phyloP scores from a whole-genome alignment of 495 filamentous ascomycete species.

The Trichoderma reesei region DNA sequence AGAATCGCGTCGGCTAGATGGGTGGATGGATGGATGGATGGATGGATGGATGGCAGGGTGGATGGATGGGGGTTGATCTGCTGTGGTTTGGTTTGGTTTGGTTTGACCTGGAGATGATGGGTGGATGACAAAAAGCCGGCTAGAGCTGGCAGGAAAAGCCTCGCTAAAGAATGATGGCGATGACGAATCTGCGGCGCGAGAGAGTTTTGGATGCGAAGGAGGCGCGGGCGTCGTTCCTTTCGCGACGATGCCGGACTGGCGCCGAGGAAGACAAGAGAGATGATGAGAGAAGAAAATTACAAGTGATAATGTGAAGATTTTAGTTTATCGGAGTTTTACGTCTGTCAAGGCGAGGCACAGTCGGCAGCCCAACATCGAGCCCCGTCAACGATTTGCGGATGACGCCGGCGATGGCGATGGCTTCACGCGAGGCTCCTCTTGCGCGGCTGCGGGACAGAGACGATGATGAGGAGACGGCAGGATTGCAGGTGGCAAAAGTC shows the following conservation, averaged over 20 bases:
- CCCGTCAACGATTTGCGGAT: neutral
- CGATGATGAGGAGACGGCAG: neutral
- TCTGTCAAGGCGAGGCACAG: too few relatives aligned
- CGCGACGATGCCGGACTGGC: neutral
- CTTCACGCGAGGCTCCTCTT: neutral
- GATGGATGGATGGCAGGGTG: too few relatives aligned
- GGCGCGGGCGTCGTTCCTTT: too few relatives aligned
- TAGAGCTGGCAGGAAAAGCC: constrained; percentile 7
- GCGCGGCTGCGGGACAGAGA: too few relatives aligned
- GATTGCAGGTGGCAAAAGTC: neutral
- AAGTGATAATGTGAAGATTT: too few relatives aligned
- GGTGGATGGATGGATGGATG: too few relatives aligned
- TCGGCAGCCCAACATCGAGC: neutral
- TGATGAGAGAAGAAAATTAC: too few relatives aligned
- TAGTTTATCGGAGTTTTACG: too few relatives aligned
- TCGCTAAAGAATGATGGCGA: neutral
- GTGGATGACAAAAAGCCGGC: constrained; percentile 5
- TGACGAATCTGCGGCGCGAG: neutral
- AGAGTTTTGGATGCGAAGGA: neutral
- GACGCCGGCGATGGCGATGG: neutral
- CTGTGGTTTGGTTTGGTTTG: too few relatives aligned
- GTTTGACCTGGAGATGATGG: neutral
- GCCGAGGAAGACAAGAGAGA: neutral
- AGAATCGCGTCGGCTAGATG: neutral
- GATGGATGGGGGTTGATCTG: too few relatives aligned